These are phyloP conservation scores for Hyphopichia pseudoburtonii DNA, from an alignment of 1,139 yeast species.

Conservation along the genomic window DNA sequence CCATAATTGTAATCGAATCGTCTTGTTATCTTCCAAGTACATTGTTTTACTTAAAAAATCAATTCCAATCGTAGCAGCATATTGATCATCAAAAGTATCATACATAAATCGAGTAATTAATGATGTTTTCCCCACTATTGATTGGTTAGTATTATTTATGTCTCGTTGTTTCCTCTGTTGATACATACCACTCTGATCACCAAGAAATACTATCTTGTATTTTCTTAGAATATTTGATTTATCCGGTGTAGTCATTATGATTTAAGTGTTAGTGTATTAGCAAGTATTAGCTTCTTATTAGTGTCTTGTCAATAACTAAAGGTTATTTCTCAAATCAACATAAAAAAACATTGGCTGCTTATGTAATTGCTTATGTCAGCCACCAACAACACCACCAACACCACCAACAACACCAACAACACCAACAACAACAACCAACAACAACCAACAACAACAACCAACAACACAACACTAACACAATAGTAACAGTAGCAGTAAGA, in stretches of 20 bases:
- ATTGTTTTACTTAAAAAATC: constrained; percentile 84
- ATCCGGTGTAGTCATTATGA: constrained; percentile 9
- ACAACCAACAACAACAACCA: too few species aligned
- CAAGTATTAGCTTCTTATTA: too few species aligned
- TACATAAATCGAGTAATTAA: constrained; percentile 95
- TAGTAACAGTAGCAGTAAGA: too few species aligned
- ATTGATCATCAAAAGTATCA: constrained; percentile 96
- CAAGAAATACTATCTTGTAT: constrained; percentile 89
- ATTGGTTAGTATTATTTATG: constrained; percentile 3
- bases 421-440: too few species aligned
- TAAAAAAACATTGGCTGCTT: too few species aligned
- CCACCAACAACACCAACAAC: too few species aligned
- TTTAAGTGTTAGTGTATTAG: too few species aligned
- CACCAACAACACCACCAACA: too few species aligned
- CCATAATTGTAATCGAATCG: constrained; percentile 54
- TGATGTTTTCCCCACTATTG: constrained; percentile 85
- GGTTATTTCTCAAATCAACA: too few species aligned
- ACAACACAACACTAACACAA: too few species aligned
- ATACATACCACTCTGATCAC: constrained; percentile 84
- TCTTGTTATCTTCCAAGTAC: constrained; percentile 57
- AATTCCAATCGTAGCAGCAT: constrained; percentile 94
- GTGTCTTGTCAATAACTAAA: too few species aligned
- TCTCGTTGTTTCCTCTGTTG: not conserved
- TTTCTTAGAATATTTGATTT: constrained; percentile 49
- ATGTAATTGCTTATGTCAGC: too few species aligned